Percentiles rank a stretch among this genome's conserved stretches.
Conservation (phyloP, 352 stramenopile species). For the Pythium dissotocum region DNA sequence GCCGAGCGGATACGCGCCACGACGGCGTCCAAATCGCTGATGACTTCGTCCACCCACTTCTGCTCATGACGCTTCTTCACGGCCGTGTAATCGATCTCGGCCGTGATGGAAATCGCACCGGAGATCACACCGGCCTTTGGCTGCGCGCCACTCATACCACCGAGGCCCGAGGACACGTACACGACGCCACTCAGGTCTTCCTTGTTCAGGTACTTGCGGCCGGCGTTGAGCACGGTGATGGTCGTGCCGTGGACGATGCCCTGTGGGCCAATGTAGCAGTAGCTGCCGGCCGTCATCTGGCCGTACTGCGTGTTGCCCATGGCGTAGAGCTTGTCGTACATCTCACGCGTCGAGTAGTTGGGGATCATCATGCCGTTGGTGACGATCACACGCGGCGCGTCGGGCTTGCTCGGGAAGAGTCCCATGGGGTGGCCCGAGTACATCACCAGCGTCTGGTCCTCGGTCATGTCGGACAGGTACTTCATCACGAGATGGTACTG, state of each 20-base stretch:
- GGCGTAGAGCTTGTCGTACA: constrained; percentile 89
- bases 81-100: constrained; percentile 75
- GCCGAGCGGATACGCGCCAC: constrained; percentile 61
- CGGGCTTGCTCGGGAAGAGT: constrained; percentile 74
- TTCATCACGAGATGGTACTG: constrained; percentile 89
- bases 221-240: constrained; percentile 89
- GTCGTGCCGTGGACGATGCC: constrained; percentile 91
- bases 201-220: constrained; percentile 82
- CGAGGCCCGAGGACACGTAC: constrained; percentile 85
- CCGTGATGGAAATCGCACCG: constrained; percentile 84
- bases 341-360: constrained; percentile 85
- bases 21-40: constrained; percentile 64
- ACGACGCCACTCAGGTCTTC: constrained; percentile 76
- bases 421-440: constrained; percentile 90
- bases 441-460: constrained; percentile 89
- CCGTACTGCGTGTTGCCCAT: constrained; percentile 87
- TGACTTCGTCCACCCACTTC: constrained; percentile 85
- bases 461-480: constrained; percentile 86
- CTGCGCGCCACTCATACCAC: constrained; percentile 88
- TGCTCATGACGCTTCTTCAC: constrained; percentile 88
- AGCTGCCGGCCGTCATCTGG: constrained; percentile 91
- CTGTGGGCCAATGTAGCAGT: constrained; percentile 91
- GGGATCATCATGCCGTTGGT: constrained; percentile 91
- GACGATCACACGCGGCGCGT: constrained; percentile 82
- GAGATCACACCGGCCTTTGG: constrained; percentile 85